Evolutionary conservation across 148 eudicot genomes (phyloP), one percentile per base, ranked within the genome.

Genomic region (Fagopyrum homotropicum): DNA sequence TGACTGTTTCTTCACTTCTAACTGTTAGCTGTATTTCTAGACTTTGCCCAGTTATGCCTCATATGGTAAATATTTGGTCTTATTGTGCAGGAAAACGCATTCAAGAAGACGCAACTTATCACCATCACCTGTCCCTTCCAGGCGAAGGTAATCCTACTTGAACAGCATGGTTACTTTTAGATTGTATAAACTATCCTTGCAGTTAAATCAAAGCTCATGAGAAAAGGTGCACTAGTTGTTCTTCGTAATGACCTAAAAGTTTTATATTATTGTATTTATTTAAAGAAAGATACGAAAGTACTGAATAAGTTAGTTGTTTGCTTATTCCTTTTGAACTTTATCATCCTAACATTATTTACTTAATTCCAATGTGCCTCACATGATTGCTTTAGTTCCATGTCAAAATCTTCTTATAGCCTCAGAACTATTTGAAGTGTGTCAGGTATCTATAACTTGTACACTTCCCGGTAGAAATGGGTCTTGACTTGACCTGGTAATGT

Each of bases 61-160:
- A 46, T 14, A 30, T 54, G 45, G 72, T 70, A 70, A 14, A 17
- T 80, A 74, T 68, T 48, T 66, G 77, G 81, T 26, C 69, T 66
- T 79, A 69, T 79, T 64, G 43, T 75, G 79, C 94, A 95, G 99
- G 89, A 92, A 86, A 83, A 51, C 26, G 69, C 86, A 76, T 70
- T 76, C 84, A 57, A 88, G 78, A 81, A 83, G 82, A 75, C 88
- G 78, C 15, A 79, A 78, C 76, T 81, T 75, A 78, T 92, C 99
- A 64, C 91, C 97, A 45, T 95, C 97, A 57, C 96, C 97, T 66
- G 84, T 74, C 78, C 88, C 92, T 82, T 84, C 92, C 66, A 87
- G 84, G 85, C 85, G 80, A 90, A 92, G 99, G 99, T 95, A 86
- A 74, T 76, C 45, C 47, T 43, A 66, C 71, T 66, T 40, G 47